phyloP scores from a whole-genome alignment of 164 flowering plant species.

The Protea cynaroides region DNA sequence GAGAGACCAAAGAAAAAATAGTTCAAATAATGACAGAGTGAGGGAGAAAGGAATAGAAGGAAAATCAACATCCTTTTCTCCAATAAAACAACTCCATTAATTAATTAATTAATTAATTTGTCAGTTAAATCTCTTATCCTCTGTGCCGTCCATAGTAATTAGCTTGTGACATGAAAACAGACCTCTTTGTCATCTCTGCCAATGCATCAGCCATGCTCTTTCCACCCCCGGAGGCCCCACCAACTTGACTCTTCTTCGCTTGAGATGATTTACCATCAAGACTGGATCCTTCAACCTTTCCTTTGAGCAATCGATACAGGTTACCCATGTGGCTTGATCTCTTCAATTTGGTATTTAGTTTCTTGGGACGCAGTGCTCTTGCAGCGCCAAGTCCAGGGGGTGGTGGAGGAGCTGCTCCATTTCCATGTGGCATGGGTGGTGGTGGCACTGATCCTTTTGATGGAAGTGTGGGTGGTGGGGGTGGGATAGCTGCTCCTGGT shows the following conservation, averaged over 20 bases:
- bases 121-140: neutral
- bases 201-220: constrained; percentile 89
- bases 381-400: constrained; percentile 42
- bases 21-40: neutral
- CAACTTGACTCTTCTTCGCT: constrained; percentile 32
- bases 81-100: neutral
- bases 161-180: neutral
- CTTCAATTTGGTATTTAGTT: constrained; percentile 42
- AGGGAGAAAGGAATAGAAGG: neutral
- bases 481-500: constrained; percentile 7
- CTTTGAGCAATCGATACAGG: constrained; percentile 65
- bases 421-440: constrained; percentile 30
- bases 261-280: constrained; percentile 32
- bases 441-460: constrained; percentile 27
- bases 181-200: constrained; percentile 92
- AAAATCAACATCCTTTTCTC: no score
- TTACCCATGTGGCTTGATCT: constrained; percentile 75
- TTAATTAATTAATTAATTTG: neutral
- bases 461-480: constrained; percentile 31
- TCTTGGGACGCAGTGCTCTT: constrained; percentile 48
- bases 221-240: constrained; percentile 34
- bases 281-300: constrained; percentile 71
- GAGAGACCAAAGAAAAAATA: constrained; percentile 6
- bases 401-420: constrained; percentile 45
- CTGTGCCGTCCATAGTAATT: neutral